phyloP scores from a whole-genome alignment of 495 filamentous ascomycete genomes.

The Penicillium ucsense region DNA sequence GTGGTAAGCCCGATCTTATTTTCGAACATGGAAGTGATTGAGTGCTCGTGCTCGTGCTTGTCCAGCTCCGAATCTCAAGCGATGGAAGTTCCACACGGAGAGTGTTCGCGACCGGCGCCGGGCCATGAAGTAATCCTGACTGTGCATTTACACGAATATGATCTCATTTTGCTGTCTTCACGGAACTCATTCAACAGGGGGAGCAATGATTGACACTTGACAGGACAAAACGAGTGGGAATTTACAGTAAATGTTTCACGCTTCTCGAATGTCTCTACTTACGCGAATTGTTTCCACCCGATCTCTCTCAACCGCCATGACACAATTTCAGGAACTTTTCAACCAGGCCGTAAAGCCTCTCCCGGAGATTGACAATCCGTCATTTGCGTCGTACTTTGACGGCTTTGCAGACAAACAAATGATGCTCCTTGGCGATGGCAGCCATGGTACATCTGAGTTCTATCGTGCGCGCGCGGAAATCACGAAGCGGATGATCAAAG shows the following conservation, averaged over 20 bases:
- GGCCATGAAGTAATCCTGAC: constrained; percentile 30
- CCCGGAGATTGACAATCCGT: constrained; percentile 25
- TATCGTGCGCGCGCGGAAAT: constrained; percentile 46
- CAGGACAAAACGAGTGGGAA: background rate
- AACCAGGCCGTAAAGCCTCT: constrained; percentile 29
- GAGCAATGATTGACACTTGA: too few species aligned
- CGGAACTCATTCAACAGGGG: background rate
- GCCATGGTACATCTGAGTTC: constrained; percentile 52
- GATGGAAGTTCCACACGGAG: background rate
- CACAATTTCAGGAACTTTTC: constrained; percentile 25
- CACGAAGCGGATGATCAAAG: constrained; percentile 41
- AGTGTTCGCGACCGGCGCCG: background rate
- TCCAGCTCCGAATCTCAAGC: too few species aligned
- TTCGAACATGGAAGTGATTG: too few species aligned
- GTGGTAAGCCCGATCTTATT: background rate
- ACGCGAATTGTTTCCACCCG: background rate
- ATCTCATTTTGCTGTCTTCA: constrained; percentile 13
- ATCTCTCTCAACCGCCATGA: constrained; percentile 11
- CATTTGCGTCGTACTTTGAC: constrained; percentile 36
- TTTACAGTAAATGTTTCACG: background rate
- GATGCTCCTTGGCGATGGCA: constrained; percentile 47
- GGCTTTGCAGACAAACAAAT: constrained; percentile 32
- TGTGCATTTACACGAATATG: constrained; percentile 12
- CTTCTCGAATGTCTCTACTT: background rate
- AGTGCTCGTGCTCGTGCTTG: too few species aligned